Evolutionary conservation across 179 eudicot genomes (phyloP), one percentile per base, ranked within the genome.

Genomic region (Nepenthes alata): DNA sequence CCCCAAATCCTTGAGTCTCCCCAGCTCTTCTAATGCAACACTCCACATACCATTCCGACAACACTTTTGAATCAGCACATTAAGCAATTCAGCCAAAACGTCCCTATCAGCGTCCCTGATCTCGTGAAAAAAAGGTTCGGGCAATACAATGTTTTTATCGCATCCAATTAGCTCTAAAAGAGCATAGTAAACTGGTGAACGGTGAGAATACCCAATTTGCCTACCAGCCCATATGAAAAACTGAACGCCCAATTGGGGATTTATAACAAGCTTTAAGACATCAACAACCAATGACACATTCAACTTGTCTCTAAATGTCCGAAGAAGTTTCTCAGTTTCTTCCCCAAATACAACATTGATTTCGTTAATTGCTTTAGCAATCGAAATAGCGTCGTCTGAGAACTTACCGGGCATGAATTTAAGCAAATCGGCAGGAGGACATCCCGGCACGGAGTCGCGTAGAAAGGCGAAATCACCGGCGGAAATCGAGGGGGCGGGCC

Each of bases 171-270:
- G 64, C 63, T 81, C 87, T 60, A 88, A 66, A 66, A 91, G 71
- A 0, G 83, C 80, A 63, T 86, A 60, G 70, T 81, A 91, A 67
- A 88, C 96, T 13, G 58, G 60, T 35, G 60, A 16, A 53, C 69
- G 72, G 61, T 91, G 98, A 68, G 35, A 55, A 75, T 91, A 91
- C 39, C 96, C 96, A 52, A 91, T 78, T 67, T 91, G 98, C 47
- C 84, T 74, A 72, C 85, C 89, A n/a, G 84, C 95, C 98, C 98
- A 91, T 52, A 79, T 37, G 62, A 91, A 88, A 73, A 91, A 91
- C 67, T 81, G 77, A 47, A 86, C 86, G 66, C 84, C 81, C 74
- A 85, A 73, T 37, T 83, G 79, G 72, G 81, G 80, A 69, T 75
- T 84, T 16, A 74, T 74, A 47, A 88, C 67, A 61, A 79, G 68